Conservation (phyloP, 192 early-diverging fungal species). For the Gaertneriomyces sp. region DNA sequence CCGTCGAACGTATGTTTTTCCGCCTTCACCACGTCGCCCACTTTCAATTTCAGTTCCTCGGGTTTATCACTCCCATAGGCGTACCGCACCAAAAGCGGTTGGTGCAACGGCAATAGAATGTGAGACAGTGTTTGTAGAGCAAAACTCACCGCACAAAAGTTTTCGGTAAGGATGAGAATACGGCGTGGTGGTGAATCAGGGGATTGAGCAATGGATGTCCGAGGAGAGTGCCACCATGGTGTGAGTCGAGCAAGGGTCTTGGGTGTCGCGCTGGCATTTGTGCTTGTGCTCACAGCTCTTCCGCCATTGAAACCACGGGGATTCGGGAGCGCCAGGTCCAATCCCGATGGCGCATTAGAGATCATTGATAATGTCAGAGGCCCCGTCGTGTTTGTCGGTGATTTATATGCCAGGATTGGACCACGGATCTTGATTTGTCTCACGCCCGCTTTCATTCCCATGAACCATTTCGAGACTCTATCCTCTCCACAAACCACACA, state of each 20-base stretch:
- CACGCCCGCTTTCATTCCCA: slow-evolving; percentile 23
- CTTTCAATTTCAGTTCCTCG: slow-evolving; percentile 26
- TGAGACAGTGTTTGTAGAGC: slow-evolving; percentile 15
- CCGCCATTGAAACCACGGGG: too few species aligned
- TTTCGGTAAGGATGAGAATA: background rate
- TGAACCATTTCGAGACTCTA: slow-evolving; percentile 27
- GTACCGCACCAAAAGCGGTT: slow-evolving; percentile 17
- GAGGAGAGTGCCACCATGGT: too few species aligned
- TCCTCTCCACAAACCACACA: slow-evolving; percentile 28
- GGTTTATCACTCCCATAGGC: slow-evolving; percentile 15
- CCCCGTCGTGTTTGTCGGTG: background rate
- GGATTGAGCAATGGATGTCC: too few species aligned
- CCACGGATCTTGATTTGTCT: slow-evolving; percentile 39
- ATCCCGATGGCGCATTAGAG: background rate
- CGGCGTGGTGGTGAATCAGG: too few species aligned
- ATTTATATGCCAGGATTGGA: slow-evolving; percentile 17
- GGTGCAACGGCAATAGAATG: slow-evolving; percentile 30
- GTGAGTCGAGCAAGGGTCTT: too few species aligned
- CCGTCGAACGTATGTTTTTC: slow-evolving; percentile 30
- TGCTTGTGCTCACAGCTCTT: background rate
- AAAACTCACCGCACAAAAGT: slow-evolving; percentile 21
- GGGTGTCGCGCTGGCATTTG: background rate
- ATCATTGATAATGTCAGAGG: too few species aligned
- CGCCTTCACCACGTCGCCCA: slow-evolving; percentile 22
- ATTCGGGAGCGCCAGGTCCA: background rate